Evolutionary conservation across 441 rosid species (phyloP).

Genomic region (Erysimum cheiri): DNA sequence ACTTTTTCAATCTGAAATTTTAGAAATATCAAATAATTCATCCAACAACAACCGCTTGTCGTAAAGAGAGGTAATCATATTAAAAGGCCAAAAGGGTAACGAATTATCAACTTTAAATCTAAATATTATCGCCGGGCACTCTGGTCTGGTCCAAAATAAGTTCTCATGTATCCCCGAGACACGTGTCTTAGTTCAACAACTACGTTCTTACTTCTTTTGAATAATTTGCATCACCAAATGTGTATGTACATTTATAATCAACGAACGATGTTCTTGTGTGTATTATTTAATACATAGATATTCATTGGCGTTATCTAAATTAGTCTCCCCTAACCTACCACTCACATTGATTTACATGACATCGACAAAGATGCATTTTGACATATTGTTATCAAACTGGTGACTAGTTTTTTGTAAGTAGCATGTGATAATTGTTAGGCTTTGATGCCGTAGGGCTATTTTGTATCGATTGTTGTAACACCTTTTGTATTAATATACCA

Average conservation of each 20-base stretch:
- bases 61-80: constrained; percentile 6
- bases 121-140: not conserved
- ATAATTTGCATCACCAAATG: constrained; percentile 16
- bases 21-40: not conserved
- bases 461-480: no score
- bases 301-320: not conserved
- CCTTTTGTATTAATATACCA: no score
- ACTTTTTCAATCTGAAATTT: not conserved
- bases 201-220: constrained; percentile 25
- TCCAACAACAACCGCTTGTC: not conserved
- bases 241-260: not conserved
- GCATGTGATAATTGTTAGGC: no score
- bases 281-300: constrained; percentile 10
- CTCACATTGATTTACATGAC: constrained; percentile 15
- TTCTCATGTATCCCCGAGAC: constrained; percentile 12
- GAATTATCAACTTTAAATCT: not conserved
- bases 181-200: constrained; percentile 31
- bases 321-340: constrained; percentile 22
- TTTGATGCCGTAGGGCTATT: no score
- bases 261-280: not conserved
- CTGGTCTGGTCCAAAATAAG: constrained; percentile 21
- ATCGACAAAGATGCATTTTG: constrained; percentile 22
- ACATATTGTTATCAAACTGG: no score
- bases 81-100: constrained; percentile 4
- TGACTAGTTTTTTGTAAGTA: no score